Evolutionary conservation across 495 filamentous ascomycete genomes (phyloP).

Genomic region (Lasiosphaeria ovina): DNA sequence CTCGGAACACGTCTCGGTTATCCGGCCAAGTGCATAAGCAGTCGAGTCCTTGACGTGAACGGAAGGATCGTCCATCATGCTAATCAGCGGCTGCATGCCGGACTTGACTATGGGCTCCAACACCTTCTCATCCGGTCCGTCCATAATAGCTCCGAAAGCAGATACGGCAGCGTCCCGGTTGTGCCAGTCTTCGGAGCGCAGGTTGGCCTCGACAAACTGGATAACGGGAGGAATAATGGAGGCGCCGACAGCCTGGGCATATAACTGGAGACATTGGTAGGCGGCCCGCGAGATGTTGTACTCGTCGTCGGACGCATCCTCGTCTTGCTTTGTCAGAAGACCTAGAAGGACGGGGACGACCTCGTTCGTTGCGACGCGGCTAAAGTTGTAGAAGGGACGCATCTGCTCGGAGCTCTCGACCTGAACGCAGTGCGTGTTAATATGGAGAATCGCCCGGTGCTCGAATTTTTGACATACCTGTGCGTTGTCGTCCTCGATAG

Average conservation of each 20-base stretch:
- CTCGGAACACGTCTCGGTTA: conserved; percentile 85
- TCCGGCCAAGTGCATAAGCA: conserved; percentile 91
- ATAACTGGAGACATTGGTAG: conserved; percentile 94
- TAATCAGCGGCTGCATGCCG: conserved; percentile 82
- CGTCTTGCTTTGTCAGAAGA: conserved; percentile 92
- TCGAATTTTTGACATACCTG: conserved; percentile 55
- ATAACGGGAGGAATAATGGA: conserved; percentile 81
- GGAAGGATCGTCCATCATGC: conserved; percentile 91
- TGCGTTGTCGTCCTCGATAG: conserved; percentile 94
- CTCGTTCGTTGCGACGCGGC: conserved; percentile 81
- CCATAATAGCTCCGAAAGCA: conserved; percentile 99
- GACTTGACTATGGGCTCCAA: conserved; percentile 93
- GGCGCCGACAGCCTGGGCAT: conserved; percentile 82
- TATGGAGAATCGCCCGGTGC: background rate
- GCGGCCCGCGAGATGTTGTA: conserved; percentile 95
- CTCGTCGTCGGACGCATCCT: conserved; percentile 93
- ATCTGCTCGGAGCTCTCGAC: conserved; percentile 73
- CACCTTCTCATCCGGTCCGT: conserved; percentile 86
- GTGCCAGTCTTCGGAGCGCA: conserved; percentile 89
- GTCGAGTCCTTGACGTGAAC: conserved; percentile 95
- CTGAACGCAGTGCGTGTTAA: conserved; percentile 40
- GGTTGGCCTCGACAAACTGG: conserved; percentile 84
- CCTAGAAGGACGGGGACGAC: conserved; percentile 88
- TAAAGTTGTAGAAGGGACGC: conserved; percentile 90
- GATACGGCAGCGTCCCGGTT: conserved; percentile 91